Conservation (phyloP, 2,329 filamentous ascomycete species). For the Chrysoporthe puriensis region DNA sequence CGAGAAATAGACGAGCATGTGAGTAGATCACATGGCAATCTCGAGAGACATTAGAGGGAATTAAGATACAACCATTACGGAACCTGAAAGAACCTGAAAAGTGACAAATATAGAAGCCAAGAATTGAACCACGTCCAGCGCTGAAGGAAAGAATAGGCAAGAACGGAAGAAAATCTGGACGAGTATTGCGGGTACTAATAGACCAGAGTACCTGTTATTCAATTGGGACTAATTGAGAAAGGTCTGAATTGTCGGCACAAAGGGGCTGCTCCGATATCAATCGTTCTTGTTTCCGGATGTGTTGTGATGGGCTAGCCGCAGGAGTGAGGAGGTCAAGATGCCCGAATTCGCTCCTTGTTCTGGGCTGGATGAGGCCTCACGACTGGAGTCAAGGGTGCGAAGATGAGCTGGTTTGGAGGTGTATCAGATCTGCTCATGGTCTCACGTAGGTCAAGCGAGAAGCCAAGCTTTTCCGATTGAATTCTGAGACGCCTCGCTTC, state of each 20-base stretch:
- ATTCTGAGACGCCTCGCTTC: slow-evolving; percentile 4
- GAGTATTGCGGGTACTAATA: not conserved
- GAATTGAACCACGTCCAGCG: slow-evolving; percentile 11
- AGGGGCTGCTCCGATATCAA: not conserved
- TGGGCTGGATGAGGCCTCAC: not conserved
- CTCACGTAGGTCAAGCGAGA: slow-evolving; percentile 2
- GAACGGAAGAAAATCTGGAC: not conserved
- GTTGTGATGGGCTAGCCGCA: not conserved
- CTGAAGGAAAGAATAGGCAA: not conserved
- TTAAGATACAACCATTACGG: slow-evolving; percentile 6
- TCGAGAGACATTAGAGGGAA: not conserved
- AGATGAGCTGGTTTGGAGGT: not conserved
- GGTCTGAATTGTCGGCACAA: not conserved
- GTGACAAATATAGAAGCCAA: not conserved
- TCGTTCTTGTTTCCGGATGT: not conserved
- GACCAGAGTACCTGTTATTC: not conserved
- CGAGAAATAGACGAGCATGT: not conserved
- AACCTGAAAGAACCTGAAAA: not conserved
- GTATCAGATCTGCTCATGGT: slow-evolving; percentile 8
- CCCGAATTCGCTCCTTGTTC: not conserved
- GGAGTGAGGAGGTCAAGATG: not conserved
- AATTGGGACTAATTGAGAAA: not conserved
- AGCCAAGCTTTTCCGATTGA: not conserved
- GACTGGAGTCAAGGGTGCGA: not conserved
- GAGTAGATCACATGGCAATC: not conserved